Conservation (phyloP, 768 basidiomycete species). For the Boletus subparvulus region DNA sequence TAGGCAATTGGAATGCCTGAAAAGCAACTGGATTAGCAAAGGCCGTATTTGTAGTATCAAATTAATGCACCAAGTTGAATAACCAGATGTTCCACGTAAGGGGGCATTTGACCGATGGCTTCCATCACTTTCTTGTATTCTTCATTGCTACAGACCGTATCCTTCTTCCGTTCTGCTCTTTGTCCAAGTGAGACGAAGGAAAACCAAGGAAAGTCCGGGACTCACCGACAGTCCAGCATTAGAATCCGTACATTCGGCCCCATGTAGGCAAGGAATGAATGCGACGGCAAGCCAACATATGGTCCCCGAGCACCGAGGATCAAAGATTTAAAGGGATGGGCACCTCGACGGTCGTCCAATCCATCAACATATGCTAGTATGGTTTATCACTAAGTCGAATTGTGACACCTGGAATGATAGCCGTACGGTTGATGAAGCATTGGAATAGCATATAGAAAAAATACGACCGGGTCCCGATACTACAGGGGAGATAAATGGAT, state of each 20-base stretch:
- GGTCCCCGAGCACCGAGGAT: slow-evolving; percentile 77
- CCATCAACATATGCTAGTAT: slow-evolving; percentile 57
- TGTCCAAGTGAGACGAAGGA: slow-evolving; percentile 3
- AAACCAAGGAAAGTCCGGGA: neutral
- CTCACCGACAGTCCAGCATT: slow-evolving; percentile 79
- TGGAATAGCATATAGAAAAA: slow-evolving; percentile 96
- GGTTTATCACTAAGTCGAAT: neutral
- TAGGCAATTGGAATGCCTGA: slow-evolving; percentile 83
- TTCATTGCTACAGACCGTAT: slow-evolving; percentile 71
- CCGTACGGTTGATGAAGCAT: slow-evolving; percentile 77
- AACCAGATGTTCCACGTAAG: slow-evolving; percentile 74
- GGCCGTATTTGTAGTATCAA: neutral
- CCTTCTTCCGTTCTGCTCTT: slow-evolving; percentile 83
- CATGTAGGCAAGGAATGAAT: slow-evolving; percentile 78
- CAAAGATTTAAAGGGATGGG: slow-evolving; percentile 66
- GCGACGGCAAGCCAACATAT: slow-evolving; percentile 76
- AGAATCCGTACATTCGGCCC: slow-evolving; percentile 77
- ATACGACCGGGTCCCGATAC: slow-evolving; percentile 82
- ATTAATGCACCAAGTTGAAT: slow-evolving; percentile 65
- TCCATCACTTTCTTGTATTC: slow-evolving; percentile 77
- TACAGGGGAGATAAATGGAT: slow-evolving; percentile 25
- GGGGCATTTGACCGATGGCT: slow-evolving; percentile 58
- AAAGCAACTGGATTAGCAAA: neutral
- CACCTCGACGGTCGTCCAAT: slow-evolving; percentile 53
- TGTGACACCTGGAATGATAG: neutral